Percentiles rank a stretch among this genome's conserved stretches.
Conservation (phyloP, 352 stramenopile genomes). For the Phytophthora fragariaefolia region DNA sequence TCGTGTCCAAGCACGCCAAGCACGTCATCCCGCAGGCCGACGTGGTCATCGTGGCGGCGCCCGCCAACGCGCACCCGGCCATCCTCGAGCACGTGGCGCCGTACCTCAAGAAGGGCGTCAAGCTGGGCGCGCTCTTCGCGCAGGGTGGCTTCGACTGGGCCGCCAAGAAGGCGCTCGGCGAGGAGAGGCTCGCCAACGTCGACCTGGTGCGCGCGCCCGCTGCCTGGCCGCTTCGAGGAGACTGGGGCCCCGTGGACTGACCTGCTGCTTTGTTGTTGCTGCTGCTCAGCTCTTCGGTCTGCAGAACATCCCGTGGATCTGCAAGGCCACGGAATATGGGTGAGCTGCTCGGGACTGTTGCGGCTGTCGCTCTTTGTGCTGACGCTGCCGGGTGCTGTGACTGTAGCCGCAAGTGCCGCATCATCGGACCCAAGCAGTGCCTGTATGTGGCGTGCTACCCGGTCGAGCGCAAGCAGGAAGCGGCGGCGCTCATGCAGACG, state of each 20-base stretch:
- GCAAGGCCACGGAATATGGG: constrained; percentile 90
- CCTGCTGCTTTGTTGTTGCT: constrained; percentile 7
- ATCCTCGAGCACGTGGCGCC: constrained; percentile 81
- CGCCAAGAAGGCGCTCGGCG: constrained; percentile 86
- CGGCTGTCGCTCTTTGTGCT: constrained; percentile 1
- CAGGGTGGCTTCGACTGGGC: constrained; percentile 95
- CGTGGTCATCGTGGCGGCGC: constrained; percentile 91
- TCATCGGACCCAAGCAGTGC: constrained; percentile 92
- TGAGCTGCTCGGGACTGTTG: constrained; percentile 26
- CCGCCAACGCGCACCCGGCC: constrained; percentile 87
- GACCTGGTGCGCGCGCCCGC: constrained; percentile 53
- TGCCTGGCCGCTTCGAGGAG: neutral
- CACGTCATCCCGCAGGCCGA: constrained; percentile 88
- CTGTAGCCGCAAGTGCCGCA: constrained; percentile 84
- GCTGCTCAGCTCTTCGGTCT: constrained; percentile 85
- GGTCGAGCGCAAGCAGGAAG: constrained; percentile 82
- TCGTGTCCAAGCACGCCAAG: constrained; percentile 86
- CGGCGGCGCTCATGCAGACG: constrained; percentile 81
- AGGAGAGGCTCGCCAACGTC: constrained; percentile 58
- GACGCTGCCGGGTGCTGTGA: constrained; percentile 12
- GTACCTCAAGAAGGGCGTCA: constrained; percentile 87
- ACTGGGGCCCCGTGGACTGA: neutral
- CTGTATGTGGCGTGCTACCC: constrained; percentile 92
- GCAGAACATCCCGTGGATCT: constrained; percentile 96
- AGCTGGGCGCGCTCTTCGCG: constrained; percentile 89